These are phyloP conservation scores for Fusarium brevicatenulatum DNA, from an alignment of 2,329 filamentous ascomycete genomes.

Conservation along the genomic window DNA sequence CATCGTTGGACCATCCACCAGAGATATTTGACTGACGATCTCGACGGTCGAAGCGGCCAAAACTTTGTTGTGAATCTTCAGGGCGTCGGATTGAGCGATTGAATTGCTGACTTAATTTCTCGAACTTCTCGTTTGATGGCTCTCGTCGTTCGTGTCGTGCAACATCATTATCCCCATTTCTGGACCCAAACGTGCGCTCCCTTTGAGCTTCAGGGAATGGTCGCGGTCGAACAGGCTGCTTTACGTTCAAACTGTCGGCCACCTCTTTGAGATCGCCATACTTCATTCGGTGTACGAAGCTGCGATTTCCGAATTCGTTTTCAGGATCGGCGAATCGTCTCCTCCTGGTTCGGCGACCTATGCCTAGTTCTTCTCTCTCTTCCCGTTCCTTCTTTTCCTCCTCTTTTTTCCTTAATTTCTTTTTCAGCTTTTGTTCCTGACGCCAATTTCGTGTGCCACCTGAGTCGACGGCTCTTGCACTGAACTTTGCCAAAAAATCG, in stretches of 20 bases:
- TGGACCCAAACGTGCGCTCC: constrained; percentile 10
- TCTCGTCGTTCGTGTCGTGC: neutral
- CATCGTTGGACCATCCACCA: neutral
- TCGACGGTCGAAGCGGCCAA: neutral
- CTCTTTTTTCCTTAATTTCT: constrained; percentile 60
- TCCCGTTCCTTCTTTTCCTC: constrained; percentile 51
- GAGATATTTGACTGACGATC: constrained; percentile 2
- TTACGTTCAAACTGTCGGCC: constrained; percentile 39
- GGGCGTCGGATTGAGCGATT: neutral
- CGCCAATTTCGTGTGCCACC: constrained; percentile 44
- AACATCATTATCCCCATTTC: neutral
- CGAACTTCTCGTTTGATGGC: neutral
- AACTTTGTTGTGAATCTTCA: constrained; percentile 1
- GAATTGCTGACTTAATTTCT: neutral
- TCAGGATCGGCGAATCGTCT: constrained; percentile 64
- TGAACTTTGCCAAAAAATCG: constrained; percentile 38
- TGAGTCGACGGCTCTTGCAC: constrained; percentile 42
- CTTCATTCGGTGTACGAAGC: constrained; percentile 65
- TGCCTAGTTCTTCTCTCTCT: constrained; percentile 48
- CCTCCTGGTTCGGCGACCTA: constrained; percentile 56
- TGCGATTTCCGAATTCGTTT: constrained; percentile 63
- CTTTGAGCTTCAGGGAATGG: constrained; percentile 30
- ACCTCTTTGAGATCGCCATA: constrained; percentile 52
- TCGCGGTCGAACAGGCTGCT: constrained; percentile 43
- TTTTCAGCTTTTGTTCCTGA: constrained; percentile 59